phyloP scores from a whole-genome alignment of 2,329 filamentous ascomycete species.

The Scedosporium dehoogii region DNA sequence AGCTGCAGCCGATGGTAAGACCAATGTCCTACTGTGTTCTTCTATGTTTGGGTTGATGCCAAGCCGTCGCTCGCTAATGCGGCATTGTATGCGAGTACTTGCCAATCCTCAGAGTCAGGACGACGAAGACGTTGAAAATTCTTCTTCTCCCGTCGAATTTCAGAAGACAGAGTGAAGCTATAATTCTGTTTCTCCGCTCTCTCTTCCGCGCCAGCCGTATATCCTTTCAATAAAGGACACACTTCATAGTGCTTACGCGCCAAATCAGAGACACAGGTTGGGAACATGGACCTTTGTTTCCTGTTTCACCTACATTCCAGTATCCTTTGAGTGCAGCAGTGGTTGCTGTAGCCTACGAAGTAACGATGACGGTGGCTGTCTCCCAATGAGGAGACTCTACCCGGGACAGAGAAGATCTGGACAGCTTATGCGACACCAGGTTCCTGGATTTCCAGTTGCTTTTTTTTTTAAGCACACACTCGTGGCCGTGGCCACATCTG shows the following conservation, averaged over 20 bases:
- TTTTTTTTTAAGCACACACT: no score
- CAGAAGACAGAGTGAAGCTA: no score
- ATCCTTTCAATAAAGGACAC: background rate
- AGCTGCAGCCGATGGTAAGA: background rate
- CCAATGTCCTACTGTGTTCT: background rate
- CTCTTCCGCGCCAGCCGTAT: no score
- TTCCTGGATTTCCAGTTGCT: no score
- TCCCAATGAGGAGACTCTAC: no score
- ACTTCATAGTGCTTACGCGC: background rate
- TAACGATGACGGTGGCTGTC: background rate
- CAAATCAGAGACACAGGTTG: background rate
- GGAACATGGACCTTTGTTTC: background rate
- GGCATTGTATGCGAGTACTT: background rate
- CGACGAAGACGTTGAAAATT: no score
- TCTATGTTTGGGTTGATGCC: background rate
- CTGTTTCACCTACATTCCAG: background rate
- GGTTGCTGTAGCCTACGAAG: background rate
- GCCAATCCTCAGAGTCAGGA: background rate
- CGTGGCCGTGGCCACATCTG: no score
- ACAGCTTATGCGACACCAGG: no score
- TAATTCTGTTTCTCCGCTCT: no score
- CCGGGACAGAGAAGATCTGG: background rate
- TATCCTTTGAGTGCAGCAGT: background rate
- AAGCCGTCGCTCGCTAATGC: background rate
- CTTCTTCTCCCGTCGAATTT: no score